These are phyloP conservation scores for Medicago arabica DNA, from an alignment of 306 rosid species.

Conservation along the genomic window DNA sequence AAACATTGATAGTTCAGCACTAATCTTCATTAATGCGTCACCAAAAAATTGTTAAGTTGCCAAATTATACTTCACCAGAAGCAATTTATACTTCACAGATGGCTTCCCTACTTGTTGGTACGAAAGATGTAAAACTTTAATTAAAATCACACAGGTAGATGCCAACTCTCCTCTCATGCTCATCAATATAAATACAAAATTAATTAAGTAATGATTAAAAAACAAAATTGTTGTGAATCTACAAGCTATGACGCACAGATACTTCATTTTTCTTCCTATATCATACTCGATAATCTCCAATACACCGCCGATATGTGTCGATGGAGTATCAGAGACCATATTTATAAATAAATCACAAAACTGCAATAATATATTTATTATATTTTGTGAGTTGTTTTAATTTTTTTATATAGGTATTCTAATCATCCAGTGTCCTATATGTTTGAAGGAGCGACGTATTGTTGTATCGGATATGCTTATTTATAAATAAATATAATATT, in stretches of 20 bases:
- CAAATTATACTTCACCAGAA: neutral
- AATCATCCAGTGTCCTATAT: neutral
- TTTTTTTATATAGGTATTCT: neutral
- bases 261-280: neutral
- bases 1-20: neutral
- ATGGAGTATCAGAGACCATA: neutral
- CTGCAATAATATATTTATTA: neutral
- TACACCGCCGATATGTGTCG: neutral
- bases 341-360: neutral
- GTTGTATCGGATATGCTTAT: neutral
- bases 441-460: neutral
- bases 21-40: neutral
- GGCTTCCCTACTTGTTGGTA: neutral
- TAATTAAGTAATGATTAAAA: conserved; percentile 3
- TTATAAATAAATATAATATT: neutral
- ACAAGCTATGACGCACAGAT: neutral
- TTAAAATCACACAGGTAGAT: conserved; percentile 12
- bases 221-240: neutral
- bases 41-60: neutral
- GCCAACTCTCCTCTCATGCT: conserved; percentile 24
- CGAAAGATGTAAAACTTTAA: neutral
- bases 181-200: conserved; percentile 7
- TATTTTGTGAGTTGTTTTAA: neutral
- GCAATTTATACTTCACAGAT: neutral
- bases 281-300: neutral